These are phyloP conservation scores for Candida ulmi DNA, from an alignment of 805 yeast genomes.

Conservation along the genomic window DNA sequence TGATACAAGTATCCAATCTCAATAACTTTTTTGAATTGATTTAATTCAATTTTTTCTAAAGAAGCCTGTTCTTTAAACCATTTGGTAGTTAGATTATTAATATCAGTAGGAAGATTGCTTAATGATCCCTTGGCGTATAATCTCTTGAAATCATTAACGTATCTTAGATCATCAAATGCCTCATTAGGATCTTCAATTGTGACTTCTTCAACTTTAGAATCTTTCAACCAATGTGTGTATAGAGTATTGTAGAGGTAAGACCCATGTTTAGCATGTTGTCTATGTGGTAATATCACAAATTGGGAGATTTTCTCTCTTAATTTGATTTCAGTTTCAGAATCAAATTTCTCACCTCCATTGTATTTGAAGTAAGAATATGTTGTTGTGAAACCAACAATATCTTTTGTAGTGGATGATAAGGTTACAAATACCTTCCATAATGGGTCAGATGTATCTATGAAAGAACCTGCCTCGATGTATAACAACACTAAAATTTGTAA, in stretches of 20 bases:
- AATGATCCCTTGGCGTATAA: slow-evolving; percentile 31
- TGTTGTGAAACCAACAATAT: slow-evolving; percentile 74
- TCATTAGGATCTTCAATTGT: slow-evolving; percentile 95
- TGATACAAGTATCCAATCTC: slow-evolving; percentile 61
- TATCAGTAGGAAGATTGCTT: slow-evolving; percentile 21
- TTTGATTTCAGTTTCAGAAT: slow-evolving; percentile 26
- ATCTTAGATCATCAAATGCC: slow-evolving; percentile 85
- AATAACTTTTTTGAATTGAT: slow-evolving; percentile 71
- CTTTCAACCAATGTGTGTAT: slow-evolving; percentile 48
- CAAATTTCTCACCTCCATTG: slow-evolving; percentile 48
- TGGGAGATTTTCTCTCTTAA: slow-evolving; percentile 79
- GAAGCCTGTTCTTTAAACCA: slow-evolving; percentile 38
- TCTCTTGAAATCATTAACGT: slow-evolving; percentile 65
- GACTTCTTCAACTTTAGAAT: slow-evolving; percentile 54
- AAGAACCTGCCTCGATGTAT: slow-evolving; percentile 92
- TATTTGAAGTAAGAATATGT: slow-evolving; percentile 82
- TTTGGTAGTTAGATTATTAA: slow-evolving; percentile 19
- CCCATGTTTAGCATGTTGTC: slow-evolving; percentile 73
- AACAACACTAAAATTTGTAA: slow-evolving; percentile 76
- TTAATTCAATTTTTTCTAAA: slow-evolving; percentile 55
- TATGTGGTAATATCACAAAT: slow-evolving; percentile 78
- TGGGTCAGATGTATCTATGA: slow-evolving; percentile 69
- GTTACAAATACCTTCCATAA: slow-evolving; percentile 76
- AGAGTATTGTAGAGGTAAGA: slow-evolving; percentile 54
- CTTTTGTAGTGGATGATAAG: slow-evolving; percentile 27